phyloP scores from a whole-genome alignment of 1,284 basidiomycete genomes.

The Puccinia polysora region DNA sequence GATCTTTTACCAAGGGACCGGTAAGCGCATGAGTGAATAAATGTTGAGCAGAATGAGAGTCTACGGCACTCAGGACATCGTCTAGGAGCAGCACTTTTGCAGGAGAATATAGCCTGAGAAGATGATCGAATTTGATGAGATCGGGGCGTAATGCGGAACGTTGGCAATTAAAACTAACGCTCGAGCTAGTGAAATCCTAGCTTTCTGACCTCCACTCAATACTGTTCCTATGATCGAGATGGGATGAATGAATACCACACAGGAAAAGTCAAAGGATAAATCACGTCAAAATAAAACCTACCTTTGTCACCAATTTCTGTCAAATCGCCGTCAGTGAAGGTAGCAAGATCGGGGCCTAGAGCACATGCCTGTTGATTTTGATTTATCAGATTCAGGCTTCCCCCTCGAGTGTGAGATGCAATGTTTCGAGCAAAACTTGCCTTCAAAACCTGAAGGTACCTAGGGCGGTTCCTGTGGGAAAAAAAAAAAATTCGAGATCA shows the following conservation, averaged over 20 bases:
- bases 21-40: conserved; percentile 43
- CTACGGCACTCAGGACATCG: conserved; percentile 55
- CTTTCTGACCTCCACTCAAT: conserved; percentile 68
- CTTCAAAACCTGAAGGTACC: conserved; percentile 23
- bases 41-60: conserved; percentile 54
- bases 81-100: conserved; percentile 54
- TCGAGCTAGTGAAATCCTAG: conserved; percentile 51
- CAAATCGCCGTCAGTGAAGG: conserved; percentile 71
- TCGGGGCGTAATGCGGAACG: too few species aligned
- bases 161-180: conserved; percentile 37
- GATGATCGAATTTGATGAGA: conserved; percentile 42
- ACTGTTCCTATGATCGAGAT: conserved; percentile 61
- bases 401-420: conserved; percentile 48
- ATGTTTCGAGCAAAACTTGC: too few species aligned
- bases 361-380: conserved; percentile 74
- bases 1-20: conserved; percentile 59
- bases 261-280: background rate
- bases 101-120: conserved; percentile 54
- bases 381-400: too few species aligned
- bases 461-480: conserved; percentile 13
- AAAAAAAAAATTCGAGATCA: background rate
- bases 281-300: background rate
- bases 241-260: too few species aligned
- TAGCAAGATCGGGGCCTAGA: conserved; percentile 65
- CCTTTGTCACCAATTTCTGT: conserved; percentile 66